phyloP scores from a whole-genome alignment of 345 rosid genomes.

The Corymbia maculata region DNA sequence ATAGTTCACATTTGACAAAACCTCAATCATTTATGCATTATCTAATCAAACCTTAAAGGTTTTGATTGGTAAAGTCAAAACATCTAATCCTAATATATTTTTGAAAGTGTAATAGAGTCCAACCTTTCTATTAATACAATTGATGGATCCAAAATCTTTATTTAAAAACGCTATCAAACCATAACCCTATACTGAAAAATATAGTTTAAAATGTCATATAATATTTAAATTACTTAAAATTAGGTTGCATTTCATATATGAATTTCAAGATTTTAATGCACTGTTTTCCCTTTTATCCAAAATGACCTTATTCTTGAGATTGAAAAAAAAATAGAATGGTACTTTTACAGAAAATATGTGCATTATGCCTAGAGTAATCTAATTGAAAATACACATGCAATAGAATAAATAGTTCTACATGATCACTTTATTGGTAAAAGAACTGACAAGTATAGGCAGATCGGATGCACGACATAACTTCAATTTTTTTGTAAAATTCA shows the following conservation, averaged over 20 bases:
- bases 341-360: not conserved
- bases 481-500: too few species aligned
- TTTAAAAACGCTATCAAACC: not conserved
- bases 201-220: not conserved
- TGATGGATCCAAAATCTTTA: not conserved
- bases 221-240: not conserved
- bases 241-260: not conserved
- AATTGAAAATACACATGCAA: not conserved
- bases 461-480: not conserved
- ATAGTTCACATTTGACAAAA: rapidly evolving
- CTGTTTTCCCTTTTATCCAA: not conserved
- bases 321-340: not conserved
- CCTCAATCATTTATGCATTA: not conserved
- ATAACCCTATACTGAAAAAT: not conserved
- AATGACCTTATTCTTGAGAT: not conserved
- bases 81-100: not conserved
- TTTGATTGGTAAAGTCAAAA: too few species aligned
- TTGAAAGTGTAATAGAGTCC: not conserved
- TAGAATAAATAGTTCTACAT: too few species aligned
- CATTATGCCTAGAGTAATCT: not conserved
- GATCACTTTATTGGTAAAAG: too few species aligned
- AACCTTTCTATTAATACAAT: not conserved
- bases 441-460: not conserved
- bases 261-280: not conserved
- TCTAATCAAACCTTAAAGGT: not conserved